Evolutionary conservation across 2,329 filamentous ascomycete species (phyloP).

Genomic region (Arthrocladium fulminans): DNA sequence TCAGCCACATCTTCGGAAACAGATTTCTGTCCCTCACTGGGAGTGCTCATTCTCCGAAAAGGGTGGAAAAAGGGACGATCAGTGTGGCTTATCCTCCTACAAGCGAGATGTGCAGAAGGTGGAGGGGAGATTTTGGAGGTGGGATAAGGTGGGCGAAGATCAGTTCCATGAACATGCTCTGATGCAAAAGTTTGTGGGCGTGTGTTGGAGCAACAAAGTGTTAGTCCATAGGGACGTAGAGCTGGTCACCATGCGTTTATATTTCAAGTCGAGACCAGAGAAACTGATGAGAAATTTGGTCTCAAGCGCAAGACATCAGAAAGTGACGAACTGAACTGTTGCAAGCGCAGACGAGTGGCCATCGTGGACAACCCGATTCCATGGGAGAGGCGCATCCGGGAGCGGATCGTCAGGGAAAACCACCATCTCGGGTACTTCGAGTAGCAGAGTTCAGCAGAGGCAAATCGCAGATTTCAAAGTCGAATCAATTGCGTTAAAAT

Average conservation of each 20-base stretch:
- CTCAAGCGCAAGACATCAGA: not conserved
- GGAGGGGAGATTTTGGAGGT: constrained; percentile 3
- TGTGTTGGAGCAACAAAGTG: not conserved
- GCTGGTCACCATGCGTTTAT: constrained; percentile 1
- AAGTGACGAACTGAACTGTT: constrained; percentile 1
- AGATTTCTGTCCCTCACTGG: not conserved
- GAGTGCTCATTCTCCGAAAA: not conserved
- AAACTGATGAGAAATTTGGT: not conserved
- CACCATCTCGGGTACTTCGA: not conserved
- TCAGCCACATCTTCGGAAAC: not conserved
- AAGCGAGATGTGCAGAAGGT: not conserved
- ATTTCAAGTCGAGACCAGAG: constrained; percentile 1
- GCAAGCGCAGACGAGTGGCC: not conserved
- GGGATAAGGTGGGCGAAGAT: not conserved
- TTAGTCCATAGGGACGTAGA: not conserved
- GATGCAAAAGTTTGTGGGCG: not conserved
- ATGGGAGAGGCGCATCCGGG: not conserved
- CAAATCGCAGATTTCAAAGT: not conserved
- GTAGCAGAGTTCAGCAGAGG: not conserved
- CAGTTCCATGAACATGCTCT: not conserved
- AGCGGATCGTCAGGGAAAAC: not conserved
- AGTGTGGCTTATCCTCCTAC: not conserved
- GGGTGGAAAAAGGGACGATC: not conserved
- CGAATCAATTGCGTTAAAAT: constrained; percentile 1
- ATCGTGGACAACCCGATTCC: not conserved